These are phyloP conservation scores for Aspergillus versicolor DNA, from an alignment of 2,329 filamentous ascomycete species.

Conservation along the genomic window DNA sequence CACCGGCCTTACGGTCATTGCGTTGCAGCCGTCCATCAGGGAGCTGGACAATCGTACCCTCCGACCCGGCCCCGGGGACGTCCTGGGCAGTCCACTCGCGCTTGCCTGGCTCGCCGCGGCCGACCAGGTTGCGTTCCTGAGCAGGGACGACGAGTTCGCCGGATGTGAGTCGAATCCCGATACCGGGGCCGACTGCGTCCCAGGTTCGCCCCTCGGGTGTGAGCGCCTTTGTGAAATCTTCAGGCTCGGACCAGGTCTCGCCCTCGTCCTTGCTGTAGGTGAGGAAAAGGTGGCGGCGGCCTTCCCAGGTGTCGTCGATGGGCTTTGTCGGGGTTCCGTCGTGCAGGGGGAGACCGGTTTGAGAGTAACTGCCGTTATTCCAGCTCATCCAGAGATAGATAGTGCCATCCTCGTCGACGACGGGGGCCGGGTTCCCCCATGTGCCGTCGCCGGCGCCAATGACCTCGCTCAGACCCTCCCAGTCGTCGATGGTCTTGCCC, in stretches of 20 bases:
- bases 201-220: background rate
- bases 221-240: constrained; percentile 1
- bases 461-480: constrained; percentile 26
- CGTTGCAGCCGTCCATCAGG: background rate
- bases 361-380: constrained; percentile 29
- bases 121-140: constrained; percentile 7
- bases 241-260: constrained; percentile 6
- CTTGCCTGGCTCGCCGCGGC: constrained; percentile 5
- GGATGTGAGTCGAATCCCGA: background rate
- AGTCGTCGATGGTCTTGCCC: constrained; percentile 22
- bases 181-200: constrained; percentile 4
- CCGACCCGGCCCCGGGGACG: background rate
- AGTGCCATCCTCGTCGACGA: constrained; percentile 27
- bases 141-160: constrained; percentile 10
- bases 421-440: constrained; percentile 32
- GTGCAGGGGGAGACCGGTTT: constrained; percentile 14
- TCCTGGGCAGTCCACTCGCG: constrained; percentile 7
- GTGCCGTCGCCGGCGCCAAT: constrained; percentile 23
- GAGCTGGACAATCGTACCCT: background rate
- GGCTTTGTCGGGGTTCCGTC: background rate
- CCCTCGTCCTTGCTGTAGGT: constrained; percentile 5
- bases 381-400: constrained; percentile 33
- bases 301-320: constrained; percentile 7
- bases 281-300: constrained; percentile 6
- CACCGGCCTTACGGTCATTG: background rate